A percentile compares a stretch with the other conserved stretches of the same genome.
phyloP scores from a whole-genome alignment of 192 early-diverging fungal species.

The Podila clonocystis region DNA sequence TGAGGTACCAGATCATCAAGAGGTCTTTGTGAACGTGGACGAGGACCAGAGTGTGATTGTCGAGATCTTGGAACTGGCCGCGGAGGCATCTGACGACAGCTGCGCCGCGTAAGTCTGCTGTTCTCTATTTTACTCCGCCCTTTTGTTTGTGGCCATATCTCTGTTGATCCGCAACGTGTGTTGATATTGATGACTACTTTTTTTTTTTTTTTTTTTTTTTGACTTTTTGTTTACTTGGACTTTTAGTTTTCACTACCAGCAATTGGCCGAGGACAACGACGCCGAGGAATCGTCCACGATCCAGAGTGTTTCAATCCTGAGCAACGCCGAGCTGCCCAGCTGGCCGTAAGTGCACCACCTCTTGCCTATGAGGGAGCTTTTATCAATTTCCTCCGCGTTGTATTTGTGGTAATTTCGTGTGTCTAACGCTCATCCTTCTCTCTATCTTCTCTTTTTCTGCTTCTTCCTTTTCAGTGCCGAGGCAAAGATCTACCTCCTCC shows the following conservation, averaged over 20 bases:
- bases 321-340: conserved; percentile 53
- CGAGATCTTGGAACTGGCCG: conserved; percentile 81
- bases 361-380: not conserved
- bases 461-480: conserved; percentile 24
- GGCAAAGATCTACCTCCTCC: conserved; percentile 60
- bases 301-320: conserved; percentile 52
- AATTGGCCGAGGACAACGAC: conserved; percentile 84
- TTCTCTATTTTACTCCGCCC: not conserved
- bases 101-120: conserved; percentile 59
- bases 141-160: not conserved
- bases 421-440: not conserved
- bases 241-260: conserved; percentile 78
- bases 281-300: conserved; percentile 60
- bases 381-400: not conserved
- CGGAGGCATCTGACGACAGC: conserved; percentile 57
- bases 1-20: conserved; percentile 90
- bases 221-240: not conserved
- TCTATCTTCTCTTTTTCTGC: not conserved
- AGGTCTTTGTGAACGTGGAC: conserved; percentile 80
- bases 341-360: conserved; percentile 61
- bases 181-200: not conserved
- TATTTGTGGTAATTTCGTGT: not conserved
- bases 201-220: not conserved
- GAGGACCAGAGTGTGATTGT: conserved; percentile 87
- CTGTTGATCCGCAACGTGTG: no score